Percentiles rank a stretch among this genome's conserved stretches.
These are phyloP conservation scores for Ilex aquifolium DNA, from an alignment of 257 asterid genomes.

Conservation along the genomic window DNA sequence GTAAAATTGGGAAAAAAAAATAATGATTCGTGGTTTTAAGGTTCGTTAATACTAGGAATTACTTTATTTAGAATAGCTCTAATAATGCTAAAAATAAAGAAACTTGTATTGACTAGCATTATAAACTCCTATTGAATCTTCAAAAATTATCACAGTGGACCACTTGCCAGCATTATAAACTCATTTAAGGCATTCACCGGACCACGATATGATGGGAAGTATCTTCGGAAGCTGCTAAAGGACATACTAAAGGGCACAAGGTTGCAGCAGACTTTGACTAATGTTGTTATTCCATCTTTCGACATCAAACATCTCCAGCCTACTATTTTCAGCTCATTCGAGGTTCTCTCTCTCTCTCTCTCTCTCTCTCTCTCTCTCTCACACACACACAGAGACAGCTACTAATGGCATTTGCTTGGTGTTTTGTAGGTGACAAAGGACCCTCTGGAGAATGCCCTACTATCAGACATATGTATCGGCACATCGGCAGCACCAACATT, in stretches of 20 bases:
- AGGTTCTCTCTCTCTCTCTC: constrained; percentile 21
- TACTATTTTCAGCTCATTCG: constrained; percentile 37
- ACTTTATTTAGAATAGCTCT: no score
- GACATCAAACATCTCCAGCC: constrained; percentile 52
- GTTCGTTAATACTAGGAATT: no score
- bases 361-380: constrained; percentile 7
- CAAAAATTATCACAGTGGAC: no score
- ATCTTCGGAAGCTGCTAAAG: constrained; percentile 23
- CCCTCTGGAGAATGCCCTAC: constrained; percentile 6
- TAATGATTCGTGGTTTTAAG: no score
- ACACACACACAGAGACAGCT: no score
- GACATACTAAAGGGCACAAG: constrained; percentile 34
- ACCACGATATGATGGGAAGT: constrained; percentile 48
- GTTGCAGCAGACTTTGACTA: constrained; percentile 41
- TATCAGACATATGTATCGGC: constrained; percentile 20
- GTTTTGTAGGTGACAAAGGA: constrained; percentile 3
- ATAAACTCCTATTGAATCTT: no score
- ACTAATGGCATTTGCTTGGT: no score
- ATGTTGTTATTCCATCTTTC: constrained; percentile 44
- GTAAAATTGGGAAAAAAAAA: constrained; percentile 6
- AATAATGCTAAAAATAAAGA: no score
- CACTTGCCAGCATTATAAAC: no score
- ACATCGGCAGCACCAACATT: constrained; percentile 25
- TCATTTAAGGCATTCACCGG: background rate
- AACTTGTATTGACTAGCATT: no score